These are phyloP conservation scores for Symbiodinium natans DNA, from an alignment of 73 alveolate species.

Conservation along the genomic window DNA sequence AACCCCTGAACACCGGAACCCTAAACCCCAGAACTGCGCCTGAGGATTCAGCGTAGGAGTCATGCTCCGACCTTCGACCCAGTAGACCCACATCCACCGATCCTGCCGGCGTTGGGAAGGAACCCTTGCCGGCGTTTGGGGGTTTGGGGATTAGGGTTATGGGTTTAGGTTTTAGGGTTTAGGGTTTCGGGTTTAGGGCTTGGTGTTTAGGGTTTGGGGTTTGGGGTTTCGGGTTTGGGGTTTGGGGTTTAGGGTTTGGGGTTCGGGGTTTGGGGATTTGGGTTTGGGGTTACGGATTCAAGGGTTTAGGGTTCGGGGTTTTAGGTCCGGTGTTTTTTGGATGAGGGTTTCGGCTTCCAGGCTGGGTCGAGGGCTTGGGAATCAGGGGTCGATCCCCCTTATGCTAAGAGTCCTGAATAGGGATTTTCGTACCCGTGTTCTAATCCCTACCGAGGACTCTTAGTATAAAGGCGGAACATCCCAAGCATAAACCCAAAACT, in stretches of 20 bases:
- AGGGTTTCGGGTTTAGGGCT: no score
- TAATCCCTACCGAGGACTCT: no score
- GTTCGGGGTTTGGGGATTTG: neutral
- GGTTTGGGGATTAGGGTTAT: neutral
- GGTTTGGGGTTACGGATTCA: neutral
- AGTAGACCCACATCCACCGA: slow-evolving; percentile 92
- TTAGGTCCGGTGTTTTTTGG: no score
- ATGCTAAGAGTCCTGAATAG: no score
- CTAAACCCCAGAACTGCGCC: neutral
- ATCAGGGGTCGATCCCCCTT: no score
- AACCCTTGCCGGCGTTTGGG: neutral
- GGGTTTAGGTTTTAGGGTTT: neutral
- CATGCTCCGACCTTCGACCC: slow-evolving; percentile 93
- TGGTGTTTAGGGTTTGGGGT: neutral
- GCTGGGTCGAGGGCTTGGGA: no score
- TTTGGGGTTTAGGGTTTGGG: neutral
- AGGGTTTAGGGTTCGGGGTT: no score
- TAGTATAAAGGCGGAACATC: no score
- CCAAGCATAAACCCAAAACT: no score
- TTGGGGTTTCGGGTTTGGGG: neutral
- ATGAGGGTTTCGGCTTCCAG: no score
- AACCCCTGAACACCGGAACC: neutral
- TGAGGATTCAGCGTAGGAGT: slow-evolving; percentile 85
- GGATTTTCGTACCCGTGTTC: no score
- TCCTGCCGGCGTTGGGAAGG: slow-evolving; percentile 3